Percentiles rank a stretch among this genome's conserved stretches.
These are phyloP conservation scores for Plasmodium cynomolgi DNA, from an alignment of 169 alveolate species.

Conservation along the genomic window DNA sequence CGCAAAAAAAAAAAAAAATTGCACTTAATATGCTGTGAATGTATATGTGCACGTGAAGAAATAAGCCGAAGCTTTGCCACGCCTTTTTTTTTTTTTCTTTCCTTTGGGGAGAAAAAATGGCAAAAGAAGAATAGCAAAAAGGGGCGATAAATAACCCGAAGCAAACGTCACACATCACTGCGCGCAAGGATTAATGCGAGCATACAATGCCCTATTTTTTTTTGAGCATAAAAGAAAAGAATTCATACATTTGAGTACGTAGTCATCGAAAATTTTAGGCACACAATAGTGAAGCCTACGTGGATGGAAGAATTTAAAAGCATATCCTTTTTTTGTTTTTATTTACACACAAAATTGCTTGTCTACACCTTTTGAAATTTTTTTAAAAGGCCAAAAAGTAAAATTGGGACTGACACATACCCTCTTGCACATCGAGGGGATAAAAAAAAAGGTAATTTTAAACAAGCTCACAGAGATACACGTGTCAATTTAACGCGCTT, in stretches of 20 bases:
- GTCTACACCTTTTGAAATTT: neutral
- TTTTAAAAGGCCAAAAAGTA: neutral
- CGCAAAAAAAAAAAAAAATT: slow-evolving; percentile 7
- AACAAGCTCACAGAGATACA: neutral
- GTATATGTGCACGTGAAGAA: neutral
- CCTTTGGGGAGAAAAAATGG: neutral
- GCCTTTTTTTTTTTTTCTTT: neutral
- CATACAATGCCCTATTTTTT: neutral
- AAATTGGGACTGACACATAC: neutral
- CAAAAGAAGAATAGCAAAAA: neutral
- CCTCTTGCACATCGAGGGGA: neutral
- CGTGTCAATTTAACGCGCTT: neutral
- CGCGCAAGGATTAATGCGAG: neutral
- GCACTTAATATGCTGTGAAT: neutral
- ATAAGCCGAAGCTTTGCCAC: neutral
- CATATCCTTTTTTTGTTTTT: neutral
- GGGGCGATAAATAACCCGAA: neutral
- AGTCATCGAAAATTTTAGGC: neutral
- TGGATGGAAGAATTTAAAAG: neutral
- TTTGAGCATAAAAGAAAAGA: neutral
- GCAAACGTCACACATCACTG: neutral
- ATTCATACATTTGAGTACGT: neutral
- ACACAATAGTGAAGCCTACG: neutral
- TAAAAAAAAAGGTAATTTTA: neutral
- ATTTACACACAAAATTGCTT: neutral